phyloP scores from a whole-genome alignment of 768 basidiomycete genomes.

The Gymnopilus junonius region DNA sequence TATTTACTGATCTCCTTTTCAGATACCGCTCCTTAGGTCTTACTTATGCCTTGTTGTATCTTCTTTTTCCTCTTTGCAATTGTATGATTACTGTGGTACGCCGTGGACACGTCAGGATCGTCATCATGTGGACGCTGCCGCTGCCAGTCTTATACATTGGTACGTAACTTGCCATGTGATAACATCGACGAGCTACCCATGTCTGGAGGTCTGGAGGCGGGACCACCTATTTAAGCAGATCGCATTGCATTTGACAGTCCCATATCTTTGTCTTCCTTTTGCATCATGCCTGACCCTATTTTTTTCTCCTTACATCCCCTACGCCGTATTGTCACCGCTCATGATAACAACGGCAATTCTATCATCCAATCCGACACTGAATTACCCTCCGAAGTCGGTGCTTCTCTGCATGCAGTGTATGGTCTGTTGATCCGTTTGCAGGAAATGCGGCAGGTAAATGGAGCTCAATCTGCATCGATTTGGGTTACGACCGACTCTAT shows the following conservation, averaged over 20 bases:
- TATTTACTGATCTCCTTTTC: conserved; percentile 1
- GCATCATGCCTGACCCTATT: conserved; percentile 30
- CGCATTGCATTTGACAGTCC: not conserved
- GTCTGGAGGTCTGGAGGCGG: not conserved
- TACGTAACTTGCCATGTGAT: conserved; percentile 11
- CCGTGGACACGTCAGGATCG: not conserved
- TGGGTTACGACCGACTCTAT: conserved; percentile 55
- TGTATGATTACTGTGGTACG: conserved; percentile 15
- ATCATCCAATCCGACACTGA: conserved; percentile 41
- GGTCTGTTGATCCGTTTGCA: conserved; percentile 12
- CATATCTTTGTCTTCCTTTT: conserved; percentile 13
- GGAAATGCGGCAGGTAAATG: conserved; percentile 39
- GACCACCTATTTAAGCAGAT: conserved; percentile 3
- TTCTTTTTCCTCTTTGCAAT: conserved; percentile 13
- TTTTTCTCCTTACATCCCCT: conserved; percentile 37
- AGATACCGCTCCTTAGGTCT: conserved; percentile 47
- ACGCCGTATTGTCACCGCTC: conserved; percentile 56
- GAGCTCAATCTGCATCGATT: conserved; percentile 40
- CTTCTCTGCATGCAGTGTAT: not conserved
- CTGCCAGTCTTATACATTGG: not conserved
- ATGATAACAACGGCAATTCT: conserved; percentile 46
- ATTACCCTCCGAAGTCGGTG: conserved; percentile 33
- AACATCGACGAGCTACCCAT: not conserved
- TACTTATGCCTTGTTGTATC: conserved; percentile 15
- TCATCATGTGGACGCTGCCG: not conserved